phyloP scores from a whole-genome alignment of 2,329 filamentous ascomycete species.

The Cordyceps fumosorosea region DNA sequence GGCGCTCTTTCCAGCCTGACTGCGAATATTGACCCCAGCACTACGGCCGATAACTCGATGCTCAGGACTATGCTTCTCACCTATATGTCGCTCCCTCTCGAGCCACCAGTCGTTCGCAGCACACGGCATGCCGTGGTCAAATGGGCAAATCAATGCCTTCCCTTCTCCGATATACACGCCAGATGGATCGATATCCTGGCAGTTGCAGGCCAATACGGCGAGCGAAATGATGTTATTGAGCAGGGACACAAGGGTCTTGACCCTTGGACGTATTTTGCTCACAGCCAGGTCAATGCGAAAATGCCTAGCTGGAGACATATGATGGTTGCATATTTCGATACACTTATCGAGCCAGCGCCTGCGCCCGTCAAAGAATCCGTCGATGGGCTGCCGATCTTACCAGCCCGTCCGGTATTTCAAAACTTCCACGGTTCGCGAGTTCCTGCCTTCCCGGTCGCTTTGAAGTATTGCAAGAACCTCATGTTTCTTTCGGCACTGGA shows the following conservation, averaged over 20 bases:
- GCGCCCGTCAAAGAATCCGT: constrained; percentile 27
- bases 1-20: constrained; percentile 74
- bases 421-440: constrained; percentile 43
- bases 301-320: constrained; percentile 48
- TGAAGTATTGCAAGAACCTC: constrained; percentile 58
- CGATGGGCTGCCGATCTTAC: constrained; percentile 20
- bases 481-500: constrained; percentile 43
- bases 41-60: constrained; percentile 22
- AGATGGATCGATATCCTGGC: constrained; percentile 88
- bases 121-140: constrained; percentile 77
- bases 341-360: constrained; percentile 23
- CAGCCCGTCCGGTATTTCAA: constrained; percentile 26
- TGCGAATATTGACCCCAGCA: constrained; percentile 33
- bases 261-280: constrained; percentile 46
- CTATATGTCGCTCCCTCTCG: constrained; percentile 55
- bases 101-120: constrained; percentile 54
- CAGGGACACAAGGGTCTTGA: constrained; percentile 86
- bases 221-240: constrained; percentile 78
- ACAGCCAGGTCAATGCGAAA: constrained; percentile 33
- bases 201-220: constrained; percentile 56
- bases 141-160: constrained; percentile 83
- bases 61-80: constrained; percentile 55
- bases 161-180: constrained; percentile 69
- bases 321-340: constrained; percentile 42
- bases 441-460: constrained; percentile 58